phyloP scores from a whole-genome alignment of 1,139 yeast genomes.

The Yamadazyma trypodendri region DNA sequence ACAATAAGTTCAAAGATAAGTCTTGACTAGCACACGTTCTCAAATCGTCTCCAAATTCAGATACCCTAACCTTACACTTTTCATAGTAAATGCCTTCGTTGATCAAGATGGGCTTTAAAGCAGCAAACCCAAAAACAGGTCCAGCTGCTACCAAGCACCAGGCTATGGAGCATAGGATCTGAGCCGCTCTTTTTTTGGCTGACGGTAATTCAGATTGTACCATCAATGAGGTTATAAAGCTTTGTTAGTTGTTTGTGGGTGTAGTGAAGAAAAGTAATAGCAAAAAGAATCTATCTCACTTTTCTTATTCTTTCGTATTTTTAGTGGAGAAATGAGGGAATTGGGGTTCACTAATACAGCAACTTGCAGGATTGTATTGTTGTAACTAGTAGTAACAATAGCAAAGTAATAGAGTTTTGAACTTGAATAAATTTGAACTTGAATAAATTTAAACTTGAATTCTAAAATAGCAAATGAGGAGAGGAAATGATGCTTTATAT shows the following conservation, averaged over 20 bases:
- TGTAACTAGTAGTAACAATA: no score
- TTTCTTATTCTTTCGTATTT: no score
- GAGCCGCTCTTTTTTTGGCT: slow-evolving; percentile 23
- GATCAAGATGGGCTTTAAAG: slow-evolving; percentile 78
- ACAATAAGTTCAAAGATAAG: slow-evolving; percentile 73
- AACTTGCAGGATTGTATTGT: no score
- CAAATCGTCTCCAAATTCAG: slow-evolving; percentile 3
- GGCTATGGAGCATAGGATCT: slow-evolving; percentile 58
- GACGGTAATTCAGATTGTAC: slow-evolving; percentile 8
- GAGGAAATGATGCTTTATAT: no score
- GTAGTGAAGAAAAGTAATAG: background rate
- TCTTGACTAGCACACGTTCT: slow-evolving; percentile 70
- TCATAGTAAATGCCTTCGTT: slow-evolving; percentile 73
- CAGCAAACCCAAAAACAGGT: slow-evolving; percentile 92
- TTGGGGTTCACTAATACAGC: no score
- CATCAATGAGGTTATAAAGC: no score
- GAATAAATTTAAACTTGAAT: no score
- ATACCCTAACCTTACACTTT: slow-evolving; percentile 40
- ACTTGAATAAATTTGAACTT: no score
- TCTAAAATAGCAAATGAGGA: no score
- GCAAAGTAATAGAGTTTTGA: no score
- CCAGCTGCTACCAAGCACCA: slow-evolving; percentile 95
- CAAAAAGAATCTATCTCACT: no score
- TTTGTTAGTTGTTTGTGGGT: no score
- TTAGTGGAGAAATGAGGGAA: background rate